These are phyloP conservation scores for Hyphopichia pseudoburtonii DNA, from an alignment of 1,139 yeast species.

Conservation along the genomic window DNA sequence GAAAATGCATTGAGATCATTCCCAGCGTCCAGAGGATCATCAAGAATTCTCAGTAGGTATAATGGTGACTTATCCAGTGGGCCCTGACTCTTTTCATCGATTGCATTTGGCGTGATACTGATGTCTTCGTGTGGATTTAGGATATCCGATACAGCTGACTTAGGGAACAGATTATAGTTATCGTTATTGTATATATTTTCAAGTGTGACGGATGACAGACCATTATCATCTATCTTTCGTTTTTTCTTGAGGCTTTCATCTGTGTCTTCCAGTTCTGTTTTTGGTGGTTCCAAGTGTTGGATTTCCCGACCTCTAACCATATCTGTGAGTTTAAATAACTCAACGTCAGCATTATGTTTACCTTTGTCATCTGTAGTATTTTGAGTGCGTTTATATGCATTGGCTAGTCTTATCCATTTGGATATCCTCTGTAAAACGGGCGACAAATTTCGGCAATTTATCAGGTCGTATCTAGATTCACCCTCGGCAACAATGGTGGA, in stretches of 20 bases:
- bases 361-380: not conserved
- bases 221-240: not conserved
- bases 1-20: constrained; percentile 9
- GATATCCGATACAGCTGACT: no score
- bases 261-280: constrained; percentile 4
- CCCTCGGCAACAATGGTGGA: constrained; percentile 21
- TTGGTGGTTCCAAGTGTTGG: constrained; percentile 41
- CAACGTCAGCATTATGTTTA: constrained; percentile 8
- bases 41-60: constrained; percentile 5
- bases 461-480: constrained; percentile 26
- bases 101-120: no score
- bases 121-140: no score
- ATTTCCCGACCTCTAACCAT: constrained; percentile 48
- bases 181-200: no score
- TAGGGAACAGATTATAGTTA: no score
- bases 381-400: constrained; percentile 14
- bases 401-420: constrained; percentile 49
- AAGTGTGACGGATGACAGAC: not conserved
- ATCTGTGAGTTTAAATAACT: constrained; percentile 42
- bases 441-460: constrained; percentile 43
- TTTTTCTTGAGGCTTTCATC: not conserved
- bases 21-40: constrained; percentile 1
- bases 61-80: not conserved
- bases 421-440: constrained; percentile 42
- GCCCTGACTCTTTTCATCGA: no score